phyloP scores from a whole-genome alignment of 2,329 filamentous ascomycete species.

The Paraconiothyrium brasiliense region DNA sequence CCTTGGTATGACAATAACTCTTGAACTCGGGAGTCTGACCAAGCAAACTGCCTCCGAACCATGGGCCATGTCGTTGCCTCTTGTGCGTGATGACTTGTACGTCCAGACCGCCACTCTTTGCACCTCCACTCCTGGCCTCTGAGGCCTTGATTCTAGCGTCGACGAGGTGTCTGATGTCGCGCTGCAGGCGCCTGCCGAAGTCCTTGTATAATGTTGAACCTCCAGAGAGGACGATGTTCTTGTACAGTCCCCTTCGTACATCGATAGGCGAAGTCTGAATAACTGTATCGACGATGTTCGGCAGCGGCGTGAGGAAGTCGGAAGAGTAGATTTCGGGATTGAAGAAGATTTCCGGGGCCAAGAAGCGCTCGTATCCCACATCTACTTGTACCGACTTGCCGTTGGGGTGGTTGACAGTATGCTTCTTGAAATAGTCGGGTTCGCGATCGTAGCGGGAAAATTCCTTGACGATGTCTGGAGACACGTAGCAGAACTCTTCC shows the following conservation, averaged over 20 bases:
- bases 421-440: conserved; percentile 84
- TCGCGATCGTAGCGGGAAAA: conserved; percentile 95
- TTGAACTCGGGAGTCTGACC: conserved; percentile 98
- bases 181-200: conserved; percentile 93
- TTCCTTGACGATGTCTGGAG: conserved; percentile 98
- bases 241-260: conserved; percentile 95
- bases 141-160: conserved; percentile 92
- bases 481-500: conserved; percentile 98
- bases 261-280: conserved; percentile 99
- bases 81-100: conserved; percentile 98
- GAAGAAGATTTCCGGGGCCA: conserved; percentile 99
- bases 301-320: conserved; percentile 95
- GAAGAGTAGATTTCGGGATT: conserved; percentile 99
- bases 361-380: conserved; percentile 96
- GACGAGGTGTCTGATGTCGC: conserved; percentile 95
- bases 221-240: conserved; percentile 98
- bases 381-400: conserved; percentile 87
- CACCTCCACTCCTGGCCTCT: conserved; percentile 89
- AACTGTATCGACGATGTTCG: conserved; percentile 92
- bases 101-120: conserved; percentile 91
- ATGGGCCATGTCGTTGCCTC: conserved; percentile 94
- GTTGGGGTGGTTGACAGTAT: conserved; percentile 85
- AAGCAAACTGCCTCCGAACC: conserved; percentile 96
- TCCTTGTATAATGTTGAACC: conserved; percentile 98
- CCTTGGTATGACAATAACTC: conserved; percentile 90